Base-by-base conservation (phyloP, 2,329 filamentous ascomycete genomes). In the Macroventuria anomochaeta region DNA sequence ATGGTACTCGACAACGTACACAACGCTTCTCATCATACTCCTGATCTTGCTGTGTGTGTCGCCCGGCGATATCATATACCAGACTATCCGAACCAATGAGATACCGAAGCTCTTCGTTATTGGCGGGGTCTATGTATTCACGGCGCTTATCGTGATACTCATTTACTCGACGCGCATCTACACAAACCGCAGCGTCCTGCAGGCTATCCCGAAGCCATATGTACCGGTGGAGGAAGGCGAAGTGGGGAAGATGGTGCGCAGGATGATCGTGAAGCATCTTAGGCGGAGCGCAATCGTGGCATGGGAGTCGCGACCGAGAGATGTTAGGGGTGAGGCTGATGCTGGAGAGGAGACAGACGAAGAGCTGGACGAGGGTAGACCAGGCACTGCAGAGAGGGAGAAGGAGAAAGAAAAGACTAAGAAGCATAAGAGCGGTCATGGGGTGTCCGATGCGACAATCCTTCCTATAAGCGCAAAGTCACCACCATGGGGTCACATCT, bases 191-290 rank as follows among this genome's bases (percentile, higher is more conserved):
- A 89, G 83, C 38, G 86, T 90, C 7, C 82, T 97, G 7, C 85
- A 87, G 15, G 87, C 85, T 3, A 96, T 99, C 54, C 95, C 95
- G 1, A 95, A 93, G 73, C 80, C 85, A 47, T 96, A 90, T 83
- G 84, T 96, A 13, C 93, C 93, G 0, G 82, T 96, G 58, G 91
- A 95, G 64, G 90, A 91, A 71, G 89, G 88, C 60, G 92, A 97
- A 71, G 84, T 97, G 37, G 85, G 84, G 37, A 87, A 86, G 61
- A 82, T 83, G 49, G 91, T 97, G 32, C 82, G 90, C 67, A 84
- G 85, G 61, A 85, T 96, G 78, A 88, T 99, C 53, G 82, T 82
- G 13, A 84, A 86, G 41, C 85, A 88, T 21, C 81, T 96, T 47
- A 83, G 85, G 56, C 83, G 89, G 63, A 96, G 91, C 70, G 91